These are phyloP conservation scores for Aspergillus fumigatus DNA, from an alignment of 2,329 filamentous ascomycete species.

Conservation along the genomic window DNA sequence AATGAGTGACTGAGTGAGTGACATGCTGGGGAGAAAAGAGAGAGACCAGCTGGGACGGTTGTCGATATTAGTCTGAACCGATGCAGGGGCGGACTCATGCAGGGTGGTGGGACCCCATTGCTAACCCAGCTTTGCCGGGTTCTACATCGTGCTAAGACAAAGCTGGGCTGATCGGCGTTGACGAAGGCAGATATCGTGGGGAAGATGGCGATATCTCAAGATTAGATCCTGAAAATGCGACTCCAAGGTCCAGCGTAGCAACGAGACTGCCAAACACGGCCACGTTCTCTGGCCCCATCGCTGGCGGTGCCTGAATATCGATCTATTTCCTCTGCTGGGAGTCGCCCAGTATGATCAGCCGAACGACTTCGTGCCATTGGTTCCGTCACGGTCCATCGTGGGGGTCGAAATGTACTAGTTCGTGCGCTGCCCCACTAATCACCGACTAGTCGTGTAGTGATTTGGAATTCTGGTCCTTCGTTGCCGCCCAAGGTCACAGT, in stretches of 20 bases:
- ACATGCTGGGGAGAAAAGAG: background rate
- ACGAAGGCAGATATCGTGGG: background rate
- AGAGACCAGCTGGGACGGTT: background rate
- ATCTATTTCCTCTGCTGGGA: background rate
- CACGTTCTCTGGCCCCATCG: background rate
- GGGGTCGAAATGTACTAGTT: background rate
- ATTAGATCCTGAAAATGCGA: background rate
- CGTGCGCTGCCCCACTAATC: background rate
- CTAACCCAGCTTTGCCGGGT: background rate
- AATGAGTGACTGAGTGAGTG: background rate
- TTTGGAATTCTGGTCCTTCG: no score
- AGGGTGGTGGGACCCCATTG: background rate
- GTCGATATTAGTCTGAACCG: background rate
- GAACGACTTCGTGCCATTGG: background rate
- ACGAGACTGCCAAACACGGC: background rate
- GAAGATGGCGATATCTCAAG: background rate
- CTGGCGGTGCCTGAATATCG: background rate
- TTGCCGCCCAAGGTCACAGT: no score
- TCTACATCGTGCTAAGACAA: background rate
- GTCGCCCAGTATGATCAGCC: background rate
- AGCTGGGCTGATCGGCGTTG: background rate
- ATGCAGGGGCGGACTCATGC: no score
- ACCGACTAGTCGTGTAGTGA: no score
- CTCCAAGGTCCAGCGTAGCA: background rate
- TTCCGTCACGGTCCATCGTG: no score